Evolutionary conservation across 345 rosid genomes (phyloP).

Genomic region (Laguncularia racemosa): DNA sequence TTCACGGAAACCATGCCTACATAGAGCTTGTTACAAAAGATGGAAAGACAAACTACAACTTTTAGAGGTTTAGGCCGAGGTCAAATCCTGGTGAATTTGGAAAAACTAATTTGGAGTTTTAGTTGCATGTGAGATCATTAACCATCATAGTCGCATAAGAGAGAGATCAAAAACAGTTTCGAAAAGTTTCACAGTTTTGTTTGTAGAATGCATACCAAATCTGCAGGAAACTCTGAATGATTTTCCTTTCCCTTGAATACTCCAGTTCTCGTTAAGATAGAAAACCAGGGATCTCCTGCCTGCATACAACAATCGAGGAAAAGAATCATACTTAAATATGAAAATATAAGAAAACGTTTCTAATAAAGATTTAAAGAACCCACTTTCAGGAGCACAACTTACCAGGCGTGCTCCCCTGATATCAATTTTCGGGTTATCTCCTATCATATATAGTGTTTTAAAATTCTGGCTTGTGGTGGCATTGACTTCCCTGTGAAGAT

Average conservation of each 20-base stretch:
- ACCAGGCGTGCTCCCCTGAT: constrained; percentile 70
- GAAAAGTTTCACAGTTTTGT: too few species aligned
- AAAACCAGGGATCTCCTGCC: constrained; percentile 86
- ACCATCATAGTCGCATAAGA: neutral
- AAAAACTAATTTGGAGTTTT: too few species aligned
- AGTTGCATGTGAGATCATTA: neutral
- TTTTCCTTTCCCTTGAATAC: constrained; percentile 72
- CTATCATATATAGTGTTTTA: constrained; percentile 66
- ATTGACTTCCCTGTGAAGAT: neutral
- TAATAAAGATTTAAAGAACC: neutral
- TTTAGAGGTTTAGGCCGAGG: too few species aligned
- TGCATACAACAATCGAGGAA: constrained; percentile 16
- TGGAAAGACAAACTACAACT: too few species aligned
- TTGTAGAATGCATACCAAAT: constrained; percentile 37
- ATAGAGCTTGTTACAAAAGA: too few species aligned
- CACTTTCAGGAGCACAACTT: constrained; percentile 5
- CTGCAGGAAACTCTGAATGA: constrained; percentile 50
- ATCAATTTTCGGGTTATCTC: constrained; percentile 79
- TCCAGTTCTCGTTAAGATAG: constrained; percentile 83
- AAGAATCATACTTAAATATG: neutral
- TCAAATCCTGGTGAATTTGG: too few species aligned
- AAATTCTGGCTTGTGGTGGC: constrained; percentile 27
- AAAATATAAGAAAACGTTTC: neutral
- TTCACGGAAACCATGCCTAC: too few species aligned
- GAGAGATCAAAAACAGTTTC: neutral